Conservation (phyloP, 345 rosid genomes). For the Eucalyptus fibrosa region DNA sequence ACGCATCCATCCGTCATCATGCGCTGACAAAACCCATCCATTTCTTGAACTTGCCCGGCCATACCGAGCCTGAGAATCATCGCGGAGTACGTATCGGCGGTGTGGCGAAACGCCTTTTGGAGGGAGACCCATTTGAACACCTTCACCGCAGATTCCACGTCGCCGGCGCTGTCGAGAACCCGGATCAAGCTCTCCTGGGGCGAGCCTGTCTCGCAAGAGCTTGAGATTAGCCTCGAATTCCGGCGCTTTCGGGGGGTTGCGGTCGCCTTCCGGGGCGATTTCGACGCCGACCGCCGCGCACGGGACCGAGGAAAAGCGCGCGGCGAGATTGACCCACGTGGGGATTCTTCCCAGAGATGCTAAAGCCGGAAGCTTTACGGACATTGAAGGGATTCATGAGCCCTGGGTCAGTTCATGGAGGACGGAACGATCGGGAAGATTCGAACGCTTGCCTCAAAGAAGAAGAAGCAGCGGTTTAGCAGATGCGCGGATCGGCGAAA, state of each 20-base stretch:
- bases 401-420: neutral
- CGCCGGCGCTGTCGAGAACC: slow-evolving; percentile 22
- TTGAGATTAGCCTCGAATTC: slow-evolving; percentile 20
- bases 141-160: slow-evolving; percentile 23
- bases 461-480: neutral
- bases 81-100: slow-evolving; percentile 22
- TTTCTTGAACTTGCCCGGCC: slow-evolving; percentile 26
- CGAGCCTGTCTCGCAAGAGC: slow-evolving; percentile 10
- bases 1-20: slow-evolving; percentile 16
- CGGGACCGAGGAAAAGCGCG: slow-evolving; percentile 16
- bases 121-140: slow-evolving; percentile 41
- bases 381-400: slow-evolving; percentile 6
- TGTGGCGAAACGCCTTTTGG: slow-evolving; percentile 29
- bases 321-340: slow-evolving; percentile 4
- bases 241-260: neutral
- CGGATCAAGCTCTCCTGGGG: slow-evolving; percentile 22
- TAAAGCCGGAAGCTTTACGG: slow-evolving; percentile 12
- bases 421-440: neutral
- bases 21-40: slow-evolving; percentile 23
- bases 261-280: neutral
- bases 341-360: slow-evolving; percentile 10
- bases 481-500: neutral
- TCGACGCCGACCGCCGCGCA: slow-evolving; percentile 10
- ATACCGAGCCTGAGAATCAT: slow-evolving; percentile 40
- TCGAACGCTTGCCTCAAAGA: neutral